Evolutionary conservation across 139 green algal genomes (phyloP), one percentile per base, ranked within the genome.

Genomic region (Chlorella ohadii): DNA sequence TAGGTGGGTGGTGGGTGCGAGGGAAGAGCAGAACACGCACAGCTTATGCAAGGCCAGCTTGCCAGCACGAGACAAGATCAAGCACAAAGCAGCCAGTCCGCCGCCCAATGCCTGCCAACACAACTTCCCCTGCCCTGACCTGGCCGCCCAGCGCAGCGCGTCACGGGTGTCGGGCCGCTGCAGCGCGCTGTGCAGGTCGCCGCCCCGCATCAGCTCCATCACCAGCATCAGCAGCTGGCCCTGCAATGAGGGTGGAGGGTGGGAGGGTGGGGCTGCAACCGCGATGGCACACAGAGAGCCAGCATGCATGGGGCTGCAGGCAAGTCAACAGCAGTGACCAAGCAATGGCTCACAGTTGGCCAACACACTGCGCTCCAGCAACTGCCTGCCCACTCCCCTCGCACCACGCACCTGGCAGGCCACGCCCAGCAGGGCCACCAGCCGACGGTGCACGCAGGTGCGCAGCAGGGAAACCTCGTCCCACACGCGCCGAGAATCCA

Each of bases 131-230:
- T 20, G 20, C 68, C 13, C 68, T n/a, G 6, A 44, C 68, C 68
- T 33, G 68, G 68, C 68, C 36, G 12, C 68, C 68, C 68, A 75
- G 68, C 68, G 68, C 68, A 75, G 68, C 22, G 36, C 68, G 13
- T 31, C 11, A 4, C 68, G 68, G 22, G 22, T 27, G 34, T 22
- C 0, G 7, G 47, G 22, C 1, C 36, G 19, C 38, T 47, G 25
- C 68, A 75, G 34, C 16, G 68, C 68, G 20, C 19, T 27, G 36
- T 19, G 36, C 36, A 75, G 68, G 68, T 39, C 47, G 36, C 68
- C 68, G 22, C 68, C 68, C 9, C n/a, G 13, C 68, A 75, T 75
- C 20, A 56, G 15, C 4, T 27, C 36, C 68, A 75, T 75, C 6
- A 31, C 68, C 38, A 75, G 20, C 68, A 75, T 17, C 20, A 75